Evolutionary conservation across 257 asterid genomes (phyloP), one percentile per base, ranked within the genome.

Genomic region (Petunia axillaris): DNA sequence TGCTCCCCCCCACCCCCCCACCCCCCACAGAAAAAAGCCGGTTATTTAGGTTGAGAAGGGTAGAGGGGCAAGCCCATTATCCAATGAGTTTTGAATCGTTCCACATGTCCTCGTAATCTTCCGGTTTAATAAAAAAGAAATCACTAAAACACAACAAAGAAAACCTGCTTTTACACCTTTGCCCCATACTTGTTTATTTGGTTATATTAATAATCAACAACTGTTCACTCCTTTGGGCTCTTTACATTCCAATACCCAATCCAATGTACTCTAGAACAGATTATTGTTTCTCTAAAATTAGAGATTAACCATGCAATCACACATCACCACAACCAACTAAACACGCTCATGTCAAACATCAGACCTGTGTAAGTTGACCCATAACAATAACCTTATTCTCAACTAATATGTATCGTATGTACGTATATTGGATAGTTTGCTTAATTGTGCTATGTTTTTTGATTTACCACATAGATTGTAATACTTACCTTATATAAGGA

Each of bases 221-320:
- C 59, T 10, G 46, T 37, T 70, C 48, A 25, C 41, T 38, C 59
- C 39, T 70, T 46, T 10, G 36, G 48, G 59, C 16, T 9, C 25
- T 14, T 25, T 46, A 3, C 5, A 15, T 65, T 40, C 36, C 40
- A 36, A 39, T 65, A 39, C 52, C 15, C 52, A 14, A 40, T 13
- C 15, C 3, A 35, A 7, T 6, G 8, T 35, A 62, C 40, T 14
- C 13, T 65, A 1, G 36, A 13, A 65, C 52, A 65, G 39, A 14
- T 65, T 65, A 1, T 39, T 2, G 4, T 39, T 35, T 65, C 74
- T 65, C 48, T 65, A 40, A 39, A 65, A 65, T 40, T 65, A 65
- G 74, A 65, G 74, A 65, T 40, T n/a, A 54, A 44, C 76, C 57
- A 44, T 68, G 57, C 54, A 4, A 44, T 68, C 11, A 43, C 54